Base-by-base conservation (phyloP, 805 yeast genomes). In the Scheffersomyces amazonensis region DNA sequence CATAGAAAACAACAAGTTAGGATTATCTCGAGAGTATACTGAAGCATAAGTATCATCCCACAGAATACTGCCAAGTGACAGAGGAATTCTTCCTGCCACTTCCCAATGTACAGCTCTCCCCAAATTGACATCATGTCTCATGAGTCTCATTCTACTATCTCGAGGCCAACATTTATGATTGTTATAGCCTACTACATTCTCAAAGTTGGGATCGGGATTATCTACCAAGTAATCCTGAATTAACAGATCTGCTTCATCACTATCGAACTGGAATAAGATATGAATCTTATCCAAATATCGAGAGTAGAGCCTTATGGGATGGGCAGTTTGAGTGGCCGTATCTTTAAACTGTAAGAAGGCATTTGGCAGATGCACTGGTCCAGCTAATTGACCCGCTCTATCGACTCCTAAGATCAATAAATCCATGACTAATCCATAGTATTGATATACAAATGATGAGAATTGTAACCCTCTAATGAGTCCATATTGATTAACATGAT, bases 31-130 rank as follows among this genome's bases (percentile, higher is more conserved):
- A 13, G 96, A 86, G 59, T 91, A 93, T 1, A 93, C 96, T 0
- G 96, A 87, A 0, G 89, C 90, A 48, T 81, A 73, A 0, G 95
- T 71, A 37, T 81, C 83, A 24, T 78, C 83, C 96, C 97, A 91
- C 33, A 75, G 76, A 12, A 91, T 66, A 1, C 78, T 64, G 0
- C 90, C 81, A 10, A 93, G 52, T 0, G 95, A 80, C 3, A 73
- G 59, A 0, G 99, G 98, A 25, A 93, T 60, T 25, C 98, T 72
- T 13, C 84, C 81, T 29, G 80, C 72, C 24, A 93, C 64, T 58
- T 93, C 97, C 96, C 96, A 88, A 56, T 84, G 87, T 0, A 82
- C 84, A 1, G 98, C 97, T 40, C 93, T 70, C 2, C 98, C 99
- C 5, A 93, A 69, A 48, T 88, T 86, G 4, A 91, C 97, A 63